Evolutionary conservation across 805 yeast genomes (phyloP).

Genomic region (Schizosaccharomyces osmophilus): DNA sequence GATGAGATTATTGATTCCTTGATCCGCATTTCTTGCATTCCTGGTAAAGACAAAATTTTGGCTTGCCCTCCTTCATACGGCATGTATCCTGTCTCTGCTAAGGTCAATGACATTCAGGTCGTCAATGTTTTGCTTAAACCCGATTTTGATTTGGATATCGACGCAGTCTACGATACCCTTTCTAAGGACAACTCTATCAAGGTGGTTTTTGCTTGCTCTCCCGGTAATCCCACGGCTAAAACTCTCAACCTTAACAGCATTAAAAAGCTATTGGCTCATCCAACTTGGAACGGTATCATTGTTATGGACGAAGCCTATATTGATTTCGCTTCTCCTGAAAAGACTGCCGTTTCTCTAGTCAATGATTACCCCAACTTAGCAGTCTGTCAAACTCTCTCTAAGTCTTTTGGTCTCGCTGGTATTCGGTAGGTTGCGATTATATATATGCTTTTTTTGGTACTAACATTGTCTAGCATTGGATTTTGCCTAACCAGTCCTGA

Average conservation of each 20-base stretch:
- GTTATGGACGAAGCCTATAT: slow-evolving; percentile 82
- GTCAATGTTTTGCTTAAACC: slow-evolving; percentile 32
- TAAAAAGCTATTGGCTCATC: slow-evolving; percentile 21
- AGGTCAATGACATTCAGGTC: slow-evolving; percentile 63
- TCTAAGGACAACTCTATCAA: slow-evolving; percentile 38
- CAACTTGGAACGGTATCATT: slow-evolving; percentile 47
- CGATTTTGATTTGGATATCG: slow-evolving; percentile 38
- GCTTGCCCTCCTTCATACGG: slow-evolving; percentile 93
- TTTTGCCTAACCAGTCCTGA: slow-evolving; percentile 40
- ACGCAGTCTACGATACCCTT: slow-evolving; percentile 28
- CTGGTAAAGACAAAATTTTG: slow-evolving; percentile 59
- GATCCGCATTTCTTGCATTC: slow-evolving; percentile 61
- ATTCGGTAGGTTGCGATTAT: slow-evolving; percentile 24
- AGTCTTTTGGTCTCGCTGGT: slow-evolving; percentile 91
- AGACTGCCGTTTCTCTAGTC: slow-evolving; percentile 56
- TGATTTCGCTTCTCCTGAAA: slow-evolving; percentile 42
- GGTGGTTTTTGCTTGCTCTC: slow-evolving; percentile 66
- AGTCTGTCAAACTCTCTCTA: slow-evolving; percentile 77
- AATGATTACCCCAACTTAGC: slow-evolving; percentile 61
- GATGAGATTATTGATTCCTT: slow-evolving; percentile 85
- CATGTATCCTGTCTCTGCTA: slow-evolving; percentile 82
- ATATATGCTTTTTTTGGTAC: background rate
- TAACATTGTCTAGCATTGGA: slow-evolving; percentile 24
- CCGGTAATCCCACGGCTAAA: slow-evolving; percentile 88
- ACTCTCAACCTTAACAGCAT: slow-evolving; percentile 28